Evolutionary conservation across 2,329 filamentous ascomycete genomes (phyloP).

Genomic region (Clonostachys chloroleuca): DNA sequence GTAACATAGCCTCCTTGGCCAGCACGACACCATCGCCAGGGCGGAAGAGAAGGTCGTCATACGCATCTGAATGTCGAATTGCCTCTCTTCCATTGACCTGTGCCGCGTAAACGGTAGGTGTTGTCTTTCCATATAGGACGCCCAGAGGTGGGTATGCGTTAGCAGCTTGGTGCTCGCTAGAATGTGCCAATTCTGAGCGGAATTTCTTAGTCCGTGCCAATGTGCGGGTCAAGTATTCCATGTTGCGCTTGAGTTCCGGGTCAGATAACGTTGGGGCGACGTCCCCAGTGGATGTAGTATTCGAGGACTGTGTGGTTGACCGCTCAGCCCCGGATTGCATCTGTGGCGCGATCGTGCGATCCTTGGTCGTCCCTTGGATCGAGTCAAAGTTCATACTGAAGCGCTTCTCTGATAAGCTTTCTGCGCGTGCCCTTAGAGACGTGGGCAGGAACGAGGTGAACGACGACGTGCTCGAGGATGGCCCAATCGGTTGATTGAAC

Average conservation of each 20-base stretch:
- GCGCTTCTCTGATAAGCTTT: slow-evolving; percentile 30
- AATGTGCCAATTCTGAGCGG: slow-evolving; percentile 68
- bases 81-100: slow-evolving; percentile 68
- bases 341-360: slow-evolving; percentile 18
- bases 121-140: slow-evolving; percentile 81
- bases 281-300: not conserved
- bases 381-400: not conserved
- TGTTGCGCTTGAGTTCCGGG: slow-evolving; percentile 23
- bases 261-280: slow-evolving; percentile 10
- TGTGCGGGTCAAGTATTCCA: slow-evolving; percentile 69
- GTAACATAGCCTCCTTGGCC: slow-evolving; percentile 80
- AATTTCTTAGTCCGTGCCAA: slow-evolving; percentile 69
- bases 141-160: slow-evolving; percentile 80
- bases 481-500: slow-evolving; percentile 24
- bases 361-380: slow-evolving; percentile 20
- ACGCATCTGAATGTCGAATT: slow-evolving; percentile 73
- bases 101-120: slow-evolving; percentile 80
- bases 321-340: slow-evolving; percentile 9
- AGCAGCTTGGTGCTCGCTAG: slow-evolving; percentile 48
- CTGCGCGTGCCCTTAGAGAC: slow-evolving; percentile 36
- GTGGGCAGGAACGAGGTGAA: slow-evolving; percentile 34
- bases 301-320: not conserved
- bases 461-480: slow-evolving; percentile 36
- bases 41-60: slow-evolving; percentile 83
- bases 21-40: slow-evolving; percentile 87